Conservation (phyloP, 495 filamentous ascomycete genomes). For the Haplographium delicatum region DNA sequence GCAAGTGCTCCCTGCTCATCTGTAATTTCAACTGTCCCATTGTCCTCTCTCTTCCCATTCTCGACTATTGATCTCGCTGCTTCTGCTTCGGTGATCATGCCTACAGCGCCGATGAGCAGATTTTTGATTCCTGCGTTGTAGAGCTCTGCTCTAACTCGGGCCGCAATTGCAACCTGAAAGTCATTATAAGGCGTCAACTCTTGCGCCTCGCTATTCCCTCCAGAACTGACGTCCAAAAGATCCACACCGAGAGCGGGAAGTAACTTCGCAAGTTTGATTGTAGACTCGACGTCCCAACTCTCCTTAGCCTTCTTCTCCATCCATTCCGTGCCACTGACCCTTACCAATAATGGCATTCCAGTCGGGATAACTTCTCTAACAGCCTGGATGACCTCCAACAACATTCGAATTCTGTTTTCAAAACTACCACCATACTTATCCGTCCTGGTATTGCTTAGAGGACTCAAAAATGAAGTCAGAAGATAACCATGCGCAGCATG, state of each 20-base stretch:
- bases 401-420: constrained; percentile 48
- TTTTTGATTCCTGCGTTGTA: constrained; percentile 45
- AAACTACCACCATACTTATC: constrained; percentile 54
- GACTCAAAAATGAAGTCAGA: constrained; percentile 57
- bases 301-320: constrained; percentile 49
- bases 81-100: constrained; percentile 59
- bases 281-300: constrained; percentile 62
- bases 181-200: constrained; percentile 47
- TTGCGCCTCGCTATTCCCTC: constrained; percentile 58
- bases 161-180: constrained; percentile 63
- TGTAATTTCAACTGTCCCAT: constrained; percentile 32
- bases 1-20: constrained; percentile 39
- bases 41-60: constrained; percentile 27
- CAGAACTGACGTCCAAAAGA: constrained; percentile 69
- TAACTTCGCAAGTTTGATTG: constrained; percentile 54
- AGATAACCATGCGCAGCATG: constrained; percentile 63
- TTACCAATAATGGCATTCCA: constrained; percentile 59
- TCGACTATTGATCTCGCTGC: constrained; percentile 54
- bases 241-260: constrained; percentile 65
- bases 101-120: constrained; percentile 66
- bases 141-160: constrained; percentile 50
- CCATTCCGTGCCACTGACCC: constrained; percentile 71
- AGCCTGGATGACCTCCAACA: constrained; percentile 41
- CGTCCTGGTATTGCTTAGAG: constrained; percentile 52
- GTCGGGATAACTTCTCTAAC: constrained; percentile 49